These are phyloP conservation scores for Neurospora pannonica DNA, from an alignment of 495 filamentous ascomycete species.

Conservation along the genomic window DNA sequence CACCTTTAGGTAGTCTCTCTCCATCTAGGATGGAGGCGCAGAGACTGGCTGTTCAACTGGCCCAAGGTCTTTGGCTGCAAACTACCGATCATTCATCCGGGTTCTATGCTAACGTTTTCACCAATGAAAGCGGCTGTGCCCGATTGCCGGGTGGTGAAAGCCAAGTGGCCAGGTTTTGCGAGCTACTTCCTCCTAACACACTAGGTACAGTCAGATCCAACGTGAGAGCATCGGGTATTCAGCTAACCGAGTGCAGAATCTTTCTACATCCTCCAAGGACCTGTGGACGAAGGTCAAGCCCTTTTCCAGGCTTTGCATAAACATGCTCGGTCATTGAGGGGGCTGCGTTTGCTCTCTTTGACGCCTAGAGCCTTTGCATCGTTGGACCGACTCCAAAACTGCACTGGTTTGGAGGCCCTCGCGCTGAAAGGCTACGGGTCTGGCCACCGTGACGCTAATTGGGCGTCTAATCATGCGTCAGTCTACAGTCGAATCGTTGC, in stretches of 20 bases:
- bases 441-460: neutral
- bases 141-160: too few relatives aligned
- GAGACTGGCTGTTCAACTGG: neutral
- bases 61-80: neutral
- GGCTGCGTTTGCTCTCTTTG: neutral
- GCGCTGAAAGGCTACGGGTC: too few relatives aligned
- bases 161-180: neutral
- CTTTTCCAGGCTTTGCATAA: neutral
- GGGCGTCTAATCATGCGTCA: neutral
- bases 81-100: neutral
- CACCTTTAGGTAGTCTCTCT: neutral
- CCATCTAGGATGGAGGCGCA: neutral
- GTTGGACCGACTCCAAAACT: neutral
- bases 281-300: neutral
- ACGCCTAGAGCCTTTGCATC: neutral
- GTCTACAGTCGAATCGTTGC: neutral
- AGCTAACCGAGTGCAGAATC: neutral
- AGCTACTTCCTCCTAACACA: neutral
- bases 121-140: neutral
- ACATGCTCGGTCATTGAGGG: neutral
- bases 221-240: neutral
- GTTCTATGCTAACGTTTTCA: neutral
- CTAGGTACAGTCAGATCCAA: neutral
- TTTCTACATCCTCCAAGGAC: neutral
- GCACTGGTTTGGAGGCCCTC: neutral